Evolutionary conservation across 345 rosid genomes (phyloP).

Genomic region (Murraya koenigii): DNA sequence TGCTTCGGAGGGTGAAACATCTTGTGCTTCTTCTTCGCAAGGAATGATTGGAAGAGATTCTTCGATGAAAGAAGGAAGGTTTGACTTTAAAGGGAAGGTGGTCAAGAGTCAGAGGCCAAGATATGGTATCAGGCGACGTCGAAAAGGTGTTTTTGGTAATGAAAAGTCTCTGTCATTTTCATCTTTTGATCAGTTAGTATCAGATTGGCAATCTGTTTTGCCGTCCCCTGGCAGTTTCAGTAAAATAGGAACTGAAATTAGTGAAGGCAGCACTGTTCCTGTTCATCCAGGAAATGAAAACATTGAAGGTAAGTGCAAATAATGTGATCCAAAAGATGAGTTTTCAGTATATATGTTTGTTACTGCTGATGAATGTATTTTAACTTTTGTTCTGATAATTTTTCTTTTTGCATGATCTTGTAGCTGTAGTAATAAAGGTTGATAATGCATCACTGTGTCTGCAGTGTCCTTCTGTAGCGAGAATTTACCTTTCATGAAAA

Average conservation of each 20-base stretch:
- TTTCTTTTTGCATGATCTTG: neutral
- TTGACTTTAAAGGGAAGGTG: conserved; percentile 32
- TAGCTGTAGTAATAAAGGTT: neutral
- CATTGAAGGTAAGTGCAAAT: conserved; percentile 16
- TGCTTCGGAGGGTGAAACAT: conserved; percentile 30
- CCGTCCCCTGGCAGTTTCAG: conserved; percentile 31
- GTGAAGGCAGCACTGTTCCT: conserved; percentile 19
- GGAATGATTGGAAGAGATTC: conserved; percentile 4
- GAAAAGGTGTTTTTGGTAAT: conserved; percentile 24
- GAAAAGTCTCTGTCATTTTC: conserved; percentile 33
- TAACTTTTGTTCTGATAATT: neutral
- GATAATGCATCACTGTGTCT: neutral
- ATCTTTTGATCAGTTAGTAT: conserved; percentile 32
- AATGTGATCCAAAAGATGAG: neutral
- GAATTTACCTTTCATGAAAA: neutral
- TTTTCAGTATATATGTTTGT: neutral
- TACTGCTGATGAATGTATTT: neutral
- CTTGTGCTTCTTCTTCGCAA: conserved; percentile 18
- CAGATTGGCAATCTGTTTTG: conserved; percentile 15
- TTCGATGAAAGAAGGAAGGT: conserved; percentile 30
- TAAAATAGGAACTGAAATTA: conserved; percentile 21
- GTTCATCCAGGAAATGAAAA: conserved; percentile 24
- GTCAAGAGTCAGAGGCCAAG: conserved; percentile 29
- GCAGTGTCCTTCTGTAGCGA: too few relatives aligned
- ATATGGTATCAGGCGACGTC: conserved; percentile 37